Base-by-base conservation (phyloP, 495 filamentous ascomycete genomes). In the Penicillium paradoxum region DNA sequence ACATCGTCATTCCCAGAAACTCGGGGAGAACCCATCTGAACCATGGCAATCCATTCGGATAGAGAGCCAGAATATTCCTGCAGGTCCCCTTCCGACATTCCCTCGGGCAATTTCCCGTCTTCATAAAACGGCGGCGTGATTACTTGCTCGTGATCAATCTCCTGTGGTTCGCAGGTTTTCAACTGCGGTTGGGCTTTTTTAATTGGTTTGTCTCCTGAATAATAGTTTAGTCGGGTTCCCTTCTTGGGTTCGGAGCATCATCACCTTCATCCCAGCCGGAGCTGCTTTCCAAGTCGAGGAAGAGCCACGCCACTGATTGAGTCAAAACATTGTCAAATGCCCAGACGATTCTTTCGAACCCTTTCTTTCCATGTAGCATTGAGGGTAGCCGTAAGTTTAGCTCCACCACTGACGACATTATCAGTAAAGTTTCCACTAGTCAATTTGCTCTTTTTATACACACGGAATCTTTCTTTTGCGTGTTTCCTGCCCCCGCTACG, bases 341-440 rank as follows among this genome's bases (percentile, higher is more conserved):
- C 74, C 90, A 90, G 13, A 88, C 72, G 34, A 97, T 79, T 38
- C 90, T 81, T 52, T 95, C 86, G 55, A 97, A 97, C 0, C 86
- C 88, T 59, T 93, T 95, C 67, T 92, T 96, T 24, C 92, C 93
- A 60, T 89, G 89, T 7, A 90, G 63, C 89, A 96, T 96, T 10
- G 85, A 88, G 0, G 87, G 83, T 24, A 79, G 75, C 5, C 89
- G 81, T 14, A 98, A 79, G 47, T 97, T 85, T 32, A 91, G 73
- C 62, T 96, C 84, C 41, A 98, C 81, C 18, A 86, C 91, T 93
- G 53, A 6, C 43, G 30, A 14, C 9, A 25, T 53, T 1, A 25
- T 53, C 51, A 56, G 53, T 34, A 13, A 55, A 9, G 30, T 46
- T 10, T 37, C 33, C 0, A 19, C 1, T 29, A 27, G 13, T 6